Conservation (phyloP, 495 filamentous ascomycete species). For the Xylaria cubensis region DNA sequence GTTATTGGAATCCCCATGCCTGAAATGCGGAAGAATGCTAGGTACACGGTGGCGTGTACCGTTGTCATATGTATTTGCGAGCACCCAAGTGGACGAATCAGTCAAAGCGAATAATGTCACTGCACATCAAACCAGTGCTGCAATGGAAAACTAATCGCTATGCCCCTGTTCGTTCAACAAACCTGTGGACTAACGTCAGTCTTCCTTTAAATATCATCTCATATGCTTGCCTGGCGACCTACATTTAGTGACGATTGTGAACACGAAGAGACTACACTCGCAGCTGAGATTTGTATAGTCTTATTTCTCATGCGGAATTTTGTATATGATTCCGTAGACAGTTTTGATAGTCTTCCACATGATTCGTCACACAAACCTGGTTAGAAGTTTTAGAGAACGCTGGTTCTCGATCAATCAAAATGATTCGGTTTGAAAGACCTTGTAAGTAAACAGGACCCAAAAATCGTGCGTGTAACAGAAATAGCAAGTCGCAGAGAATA, state of each 20-base stretch:
- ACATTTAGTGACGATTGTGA: neutral
- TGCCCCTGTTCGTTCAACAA: neutral
- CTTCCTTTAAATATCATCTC: neutral
- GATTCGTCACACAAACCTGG: neutral
- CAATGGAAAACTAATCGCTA: neutral
- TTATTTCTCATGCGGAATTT: neutral
- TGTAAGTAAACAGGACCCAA: neutral
- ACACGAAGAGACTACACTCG: neutral
- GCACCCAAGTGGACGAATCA: neutral
- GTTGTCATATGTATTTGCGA: neutral
- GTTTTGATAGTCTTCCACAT: neutral
- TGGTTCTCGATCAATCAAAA: neutral
- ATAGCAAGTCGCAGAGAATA: neutral
- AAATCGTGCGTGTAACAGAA: neutral
- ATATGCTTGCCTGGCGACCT: neutral
- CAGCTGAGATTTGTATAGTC: neutral
- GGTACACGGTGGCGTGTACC: conserved; percentile 2
- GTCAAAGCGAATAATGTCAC: neutral
- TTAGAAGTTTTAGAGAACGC: neutral
- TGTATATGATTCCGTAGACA: neutral
- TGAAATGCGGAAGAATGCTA: conserved; percentile 13
- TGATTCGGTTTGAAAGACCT: neutral
- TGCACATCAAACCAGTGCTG: neutral
- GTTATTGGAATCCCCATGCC: conserved; percentile 12
- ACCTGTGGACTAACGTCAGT: neutral